Percentiles rank a stretch among this genome's conserved stretches.
Evolutionary conservation across 2,329 filamentous ascomycete genomes (phyloP).

Genomic region (Colletotrichum cordylinicola): DNA sequence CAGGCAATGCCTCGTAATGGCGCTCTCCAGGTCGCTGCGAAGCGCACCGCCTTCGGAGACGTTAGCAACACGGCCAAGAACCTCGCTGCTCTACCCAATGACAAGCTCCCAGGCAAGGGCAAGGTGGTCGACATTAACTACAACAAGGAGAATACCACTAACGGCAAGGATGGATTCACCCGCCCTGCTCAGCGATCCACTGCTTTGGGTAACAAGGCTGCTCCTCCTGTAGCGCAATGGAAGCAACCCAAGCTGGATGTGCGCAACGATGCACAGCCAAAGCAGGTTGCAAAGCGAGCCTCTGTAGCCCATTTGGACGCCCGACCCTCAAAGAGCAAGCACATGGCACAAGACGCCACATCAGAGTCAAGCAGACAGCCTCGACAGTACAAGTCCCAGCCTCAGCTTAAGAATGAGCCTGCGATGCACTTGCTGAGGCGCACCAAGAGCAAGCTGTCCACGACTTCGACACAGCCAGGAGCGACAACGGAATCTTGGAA

Average conservation of each 20-base stretch:
- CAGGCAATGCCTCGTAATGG: slow-evolving; percentile 53
- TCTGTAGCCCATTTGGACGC: slow-evolving; percentile 12
- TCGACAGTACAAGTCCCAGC: slow-evolving; percentile 61
- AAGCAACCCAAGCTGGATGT: slow-evolving; percentile 13
- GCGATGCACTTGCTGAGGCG: slow-evolving; percentile 41
- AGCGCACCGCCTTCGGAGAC: slow-evolving; percentile 82
- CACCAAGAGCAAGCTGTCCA: slow-evolving; percentile 49
- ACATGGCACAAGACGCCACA: slow-evolving; percentile 1
- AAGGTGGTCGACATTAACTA: slow-evolving; percentile 40
- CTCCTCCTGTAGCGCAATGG: slow-evolving; percentile 2
- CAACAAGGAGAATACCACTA: slow-evolving; percentile 31
- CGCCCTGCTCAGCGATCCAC: slow-evolving; percentile 25
- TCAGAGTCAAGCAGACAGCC: slow-evolving; percentile 30
- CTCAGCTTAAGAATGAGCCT: slow-evolving; percentile 50
- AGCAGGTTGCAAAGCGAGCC: slow-evolving; percentile 12
- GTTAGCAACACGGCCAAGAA: slow-evolving; percentile 72
- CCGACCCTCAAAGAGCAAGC: slow-evolving; percentile 14
- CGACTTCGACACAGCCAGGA: background rate
- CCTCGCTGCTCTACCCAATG: slow-evolving; percentile 20
- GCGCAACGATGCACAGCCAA: slow-evolving; percentile 15
- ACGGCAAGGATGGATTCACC: slow-evolving; percentile 23
- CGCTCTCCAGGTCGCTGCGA: slow-evolving; percentile 68
- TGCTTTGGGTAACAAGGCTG: slow-evolving; percentile 16
- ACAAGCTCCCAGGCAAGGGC: slow-evolving; percentile 33
- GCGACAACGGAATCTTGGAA: slow-evolving; percentile 3